Evolutionary conservation across 2,329 filamentous ascomycete genomes (phyloP).

Genomic region (Rutstroemia sp.): DNA sequence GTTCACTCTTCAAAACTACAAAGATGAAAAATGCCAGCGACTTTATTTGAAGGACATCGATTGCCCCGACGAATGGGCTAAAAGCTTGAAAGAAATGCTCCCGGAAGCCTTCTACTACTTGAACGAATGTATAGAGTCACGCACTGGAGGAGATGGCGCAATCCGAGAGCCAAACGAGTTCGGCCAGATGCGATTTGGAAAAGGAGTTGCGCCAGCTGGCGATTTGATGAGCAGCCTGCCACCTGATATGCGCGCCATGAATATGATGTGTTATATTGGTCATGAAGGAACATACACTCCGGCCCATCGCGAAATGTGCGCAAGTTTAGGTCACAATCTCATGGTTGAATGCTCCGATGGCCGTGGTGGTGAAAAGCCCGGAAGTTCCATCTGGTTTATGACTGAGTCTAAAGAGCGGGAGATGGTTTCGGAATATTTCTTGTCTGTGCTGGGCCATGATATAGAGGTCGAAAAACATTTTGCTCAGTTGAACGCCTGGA

Average conservation of each 20-base stretch:
- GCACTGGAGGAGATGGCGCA: slow-evolving; percentile 46
- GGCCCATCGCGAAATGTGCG: slow-evolving; percentile 95
- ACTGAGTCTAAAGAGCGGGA: slow-evolving; percentile 90
- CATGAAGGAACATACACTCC: slow-evolving; percentile 97
- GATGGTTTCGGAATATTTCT: slow-evolving; percentile 86
- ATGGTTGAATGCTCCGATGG: slow-evolving; percentile 87
- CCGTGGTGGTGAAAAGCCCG: slow-evolving; percentile 68
- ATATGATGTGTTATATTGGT: slow-evolving; percentile 96
- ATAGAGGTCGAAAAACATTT: slow-evolving; percentile 97
- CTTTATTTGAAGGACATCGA: slow-evolving; percentile 97
- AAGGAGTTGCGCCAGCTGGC: slow-evolving; percentile 57
- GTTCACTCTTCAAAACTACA: slow-evolving; percentile 68
- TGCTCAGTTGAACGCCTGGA: slow-evolving; percentile 92
- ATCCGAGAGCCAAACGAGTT: slow-evolving; percentile 37
- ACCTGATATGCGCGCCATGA: slow-evolving; percentile 81
- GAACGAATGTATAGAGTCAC: slow-evolving; percentile 65
- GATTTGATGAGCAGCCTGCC: slow-evolving; percentile 94
- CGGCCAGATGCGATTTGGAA: slow-evolving; percentile 35
- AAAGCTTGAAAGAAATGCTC: slow-evolving; percentile 69
- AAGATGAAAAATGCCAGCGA: slow-evolving; percentile 72
- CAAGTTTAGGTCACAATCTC: slow-evolving; percentile 90
- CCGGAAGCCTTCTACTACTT: slow-evolving; percentile 83
- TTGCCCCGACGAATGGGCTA: slow-evolving; percentile 79
- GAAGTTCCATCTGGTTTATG: slow-evolving; percentile 98
- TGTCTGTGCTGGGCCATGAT: slow-evolving; percentile 88